Evolutionary conservation across 192 early-diverging fungal genomes (phyloP), one percentile per base, ranked within the genome.

Genomic region (Coemansia sp.): DNA sequence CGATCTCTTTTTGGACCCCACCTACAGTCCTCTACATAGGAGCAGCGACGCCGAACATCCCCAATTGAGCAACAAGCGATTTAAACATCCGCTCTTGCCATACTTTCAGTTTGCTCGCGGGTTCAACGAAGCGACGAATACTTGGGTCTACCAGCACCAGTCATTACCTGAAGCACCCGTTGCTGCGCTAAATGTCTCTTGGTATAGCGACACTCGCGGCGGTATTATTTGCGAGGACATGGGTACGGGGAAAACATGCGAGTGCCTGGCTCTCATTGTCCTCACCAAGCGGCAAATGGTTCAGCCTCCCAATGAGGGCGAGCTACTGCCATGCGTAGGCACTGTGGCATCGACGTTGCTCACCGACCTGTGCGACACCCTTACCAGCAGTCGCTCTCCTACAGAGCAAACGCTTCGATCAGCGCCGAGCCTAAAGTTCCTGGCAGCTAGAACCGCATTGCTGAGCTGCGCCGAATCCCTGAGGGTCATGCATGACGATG

Each of bases 141-240:
- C 50, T 5, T 75, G 78, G 78, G 6, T 66, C 5, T 74, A 74
- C 13, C 46, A 66, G 21, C 63, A 45, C 39, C 59, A 67, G 34
- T 5, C 62, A 53, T 2, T 39, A 5, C 61, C 84, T 71, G 60
- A 71, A 62, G 8, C 79, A 76, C 66, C 65, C 31, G 57, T 75
- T 5, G 39, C 48, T 18, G 66, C 74, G 5, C 40, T 60, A 18
- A 67, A 77, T 63, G 71, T 77, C 2, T 62, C 70, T n/a, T 77
- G 75, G 75, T 77, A 74, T 46, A 65, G 66, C 59, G 66, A 74
- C 40, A 60, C 73, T 0, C 73, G 64, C 7, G 89, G 88, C 20
- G 92, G 93, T 0, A 90, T 94, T 55, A 87, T 94, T 40, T 92
- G 89, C 71, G 93, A 93, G 65, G 91, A 93, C 28, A 95, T 95